Evolutionary conservation across 768 basidiomycete species (phyloP).

Genomic region (Rossbeevera mucosa): DNA sequence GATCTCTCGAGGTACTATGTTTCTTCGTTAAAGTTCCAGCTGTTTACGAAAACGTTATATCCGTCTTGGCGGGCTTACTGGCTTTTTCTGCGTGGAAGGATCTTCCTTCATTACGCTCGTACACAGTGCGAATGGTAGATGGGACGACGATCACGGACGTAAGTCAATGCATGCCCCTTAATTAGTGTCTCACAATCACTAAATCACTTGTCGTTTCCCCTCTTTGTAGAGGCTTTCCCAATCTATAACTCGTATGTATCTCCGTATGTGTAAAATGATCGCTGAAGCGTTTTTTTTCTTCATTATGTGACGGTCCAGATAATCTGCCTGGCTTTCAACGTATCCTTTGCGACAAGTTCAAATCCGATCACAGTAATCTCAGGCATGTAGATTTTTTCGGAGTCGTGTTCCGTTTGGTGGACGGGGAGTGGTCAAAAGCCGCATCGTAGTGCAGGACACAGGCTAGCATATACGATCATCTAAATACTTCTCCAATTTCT

Average conservation of each 20-base stretch:
- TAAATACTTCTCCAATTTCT: too few relatives aligned
- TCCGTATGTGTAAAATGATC: background rate
- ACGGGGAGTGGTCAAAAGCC: constrained; percentile 6
- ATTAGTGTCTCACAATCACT: background rate
- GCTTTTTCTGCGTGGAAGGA: background rate
- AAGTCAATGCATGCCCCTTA: background rate
- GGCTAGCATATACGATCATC: too few relatives aligned
- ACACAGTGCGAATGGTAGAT: background rate
- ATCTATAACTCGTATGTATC: background rate
- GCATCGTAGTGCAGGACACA: background rate
- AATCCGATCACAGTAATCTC: background rate
- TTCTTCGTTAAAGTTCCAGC: background rate
- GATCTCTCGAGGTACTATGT: background rate
- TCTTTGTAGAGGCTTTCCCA: background rate
- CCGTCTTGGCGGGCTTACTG: background rate
- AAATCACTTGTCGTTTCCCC: background rate
- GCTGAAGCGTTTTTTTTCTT: background rate
- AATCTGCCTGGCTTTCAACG: background rate
- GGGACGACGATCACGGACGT: background rate
- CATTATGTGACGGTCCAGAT: background rate
- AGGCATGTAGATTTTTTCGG: background rate
- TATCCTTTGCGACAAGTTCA: constrained; percentile 1
- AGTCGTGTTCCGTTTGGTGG: background rate
- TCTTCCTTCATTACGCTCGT: background rate
- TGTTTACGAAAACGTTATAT: background rate